Evolutionary conservation across 164 flowering plant genomes (phyloP).

Genomic region (Umbilicus rupestris): DNA sequence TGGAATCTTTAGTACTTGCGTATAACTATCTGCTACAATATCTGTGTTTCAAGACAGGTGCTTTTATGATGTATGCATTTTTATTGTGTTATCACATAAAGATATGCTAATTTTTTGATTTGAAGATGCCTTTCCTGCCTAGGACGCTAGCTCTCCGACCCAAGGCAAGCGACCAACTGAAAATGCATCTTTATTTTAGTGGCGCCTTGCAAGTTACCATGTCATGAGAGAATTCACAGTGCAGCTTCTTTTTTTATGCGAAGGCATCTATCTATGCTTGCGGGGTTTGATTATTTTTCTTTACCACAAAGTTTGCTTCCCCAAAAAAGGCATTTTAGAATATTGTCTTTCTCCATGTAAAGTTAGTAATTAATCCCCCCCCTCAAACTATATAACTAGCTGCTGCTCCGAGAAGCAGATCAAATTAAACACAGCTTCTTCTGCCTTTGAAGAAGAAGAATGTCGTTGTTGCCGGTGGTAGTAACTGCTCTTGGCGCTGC

Average conservation of each 20-base stretch:
- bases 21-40: too few relatives aligned
- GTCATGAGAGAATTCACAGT: not conserved
- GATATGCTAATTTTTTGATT: too few relatives aligned
- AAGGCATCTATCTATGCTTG: not conserved
- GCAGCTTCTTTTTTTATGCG: not conserved
- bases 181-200: too few relatives aligned
- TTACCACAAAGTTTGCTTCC: not conserved
- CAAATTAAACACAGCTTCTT: conserved; percentile 8
- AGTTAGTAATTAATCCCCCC: not conserved
- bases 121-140: too few relatives aligned
- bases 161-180: too few relatives aligned
- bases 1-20: too few relatives aligned
- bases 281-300: not conserved
- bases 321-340: conserved; percentile 14
- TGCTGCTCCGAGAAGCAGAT: too few relatives aligned
- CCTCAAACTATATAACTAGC: conserved; percentile 11
- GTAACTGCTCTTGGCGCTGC: conserved; percentile 87
- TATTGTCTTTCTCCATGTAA: conserved; percentile 23
- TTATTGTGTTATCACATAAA: too few relatives aligned
- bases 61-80: too few relatives aligned
- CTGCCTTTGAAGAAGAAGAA: conserved; percentile 14
- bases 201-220: too few relatives aligned
- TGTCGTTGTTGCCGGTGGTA: conserved; percentile 25
- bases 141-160: too few relatives aligned
- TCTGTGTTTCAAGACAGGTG: too few relatives aligned